These are phyloP conservation scores for Pleurotus djamor DNA, from an alignment of 768 basidiomycete genomes.

Conservation along the genomic window DNA sequence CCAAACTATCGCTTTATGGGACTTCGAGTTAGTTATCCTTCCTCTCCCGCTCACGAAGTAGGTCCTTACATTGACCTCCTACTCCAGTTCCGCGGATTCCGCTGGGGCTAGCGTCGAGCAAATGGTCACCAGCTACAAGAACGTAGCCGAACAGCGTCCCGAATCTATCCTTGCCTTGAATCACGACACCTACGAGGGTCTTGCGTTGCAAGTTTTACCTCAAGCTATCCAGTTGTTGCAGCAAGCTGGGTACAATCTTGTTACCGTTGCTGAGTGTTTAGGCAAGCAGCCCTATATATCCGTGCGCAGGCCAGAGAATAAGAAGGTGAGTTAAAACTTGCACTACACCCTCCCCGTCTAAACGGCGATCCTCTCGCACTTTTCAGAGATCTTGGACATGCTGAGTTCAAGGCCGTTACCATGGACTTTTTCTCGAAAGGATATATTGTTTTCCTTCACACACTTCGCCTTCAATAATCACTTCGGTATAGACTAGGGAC, in stretches of 20 bases:
- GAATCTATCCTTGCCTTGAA: constrained; percentile 28
- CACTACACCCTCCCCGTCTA: not conserved
- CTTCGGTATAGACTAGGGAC: no score
- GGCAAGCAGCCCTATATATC: constrained; percentile 28
- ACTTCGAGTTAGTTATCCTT: constrained; percentile 26
- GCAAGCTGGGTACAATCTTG: constrained; percentile 31
- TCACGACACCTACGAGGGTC: constrained; percentile 28
- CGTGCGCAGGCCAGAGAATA: not conserved
- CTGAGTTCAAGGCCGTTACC: not conserved
- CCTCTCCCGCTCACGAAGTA: not conserved
- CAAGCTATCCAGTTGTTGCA: constrained; percentile 24
- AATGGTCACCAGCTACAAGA: constrained; percentile 24
- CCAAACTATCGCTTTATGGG: constrained; percentile 31
- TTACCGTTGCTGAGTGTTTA: constrained; percentile 38
- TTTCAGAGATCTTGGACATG: not conserved
- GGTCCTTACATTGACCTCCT: not conserved
- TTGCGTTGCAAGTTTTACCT: constrained; percentile 21
- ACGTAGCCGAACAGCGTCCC: constrained; percentile 16
- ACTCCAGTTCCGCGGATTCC: constrained; percentile 34
- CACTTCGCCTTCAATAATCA: no score
- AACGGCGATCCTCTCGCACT: not conserved
- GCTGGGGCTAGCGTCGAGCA: constrained; percentile 27
- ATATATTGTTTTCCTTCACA: no score
- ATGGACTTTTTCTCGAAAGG: no score
- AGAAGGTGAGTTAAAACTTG: not conserved